These are phyloP conservation scores for Podila minutissima DNA, from an alignment of 192 early-diverging fungal genomes.

Conservation along the genomic window DNA sequence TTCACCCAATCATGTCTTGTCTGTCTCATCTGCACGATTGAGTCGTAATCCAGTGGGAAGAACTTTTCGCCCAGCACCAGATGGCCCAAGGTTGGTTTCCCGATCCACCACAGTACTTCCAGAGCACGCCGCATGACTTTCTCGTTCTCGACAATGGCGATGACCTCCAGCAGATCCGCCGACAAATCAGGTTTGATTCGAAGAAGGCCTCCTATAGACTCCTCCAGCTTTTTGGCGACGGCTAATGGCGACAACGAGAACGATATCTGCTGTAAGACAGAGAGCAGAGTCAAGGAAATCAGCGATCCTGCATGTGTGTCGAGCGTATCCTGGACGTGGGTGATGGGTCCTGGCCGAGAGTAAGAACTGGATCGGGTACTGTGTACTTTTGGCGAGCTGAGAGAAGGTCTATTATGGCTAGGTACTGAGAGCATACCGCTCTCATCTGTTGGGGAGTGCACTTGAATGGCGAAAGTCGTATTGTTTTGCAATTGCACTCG, in stretches of 20 bases:
- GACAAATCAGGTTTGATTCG: slow-evolving; percentile 59
- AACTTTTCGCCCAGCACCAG: slow-evolving; percentile 24
- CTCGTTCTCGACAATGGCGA: slow-evolving; percentile 51
- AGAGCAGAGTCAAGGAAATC: slow-evolving; percentile 58
- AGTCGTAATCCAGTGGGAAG: slow-evolving; percentile 33
- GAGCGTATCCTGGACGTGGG: slow-evolving; percentile 44
- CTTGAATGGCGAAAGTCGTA: slow-evolving; percentile 36
- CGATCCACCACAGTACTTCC: slow-evolving; percentile 56
- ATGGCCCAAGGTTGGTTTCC: slow-evolving; percentile 23
- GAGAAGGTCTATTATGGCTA: background rate
- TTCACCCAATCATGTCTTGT: background rate
- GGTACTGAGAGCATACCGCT: slow-evolving; percentile 28
- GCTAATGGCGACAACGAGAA: slow-evolving; percentile 48
- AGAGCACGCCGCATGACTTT: slow-evolving; percentile 41
- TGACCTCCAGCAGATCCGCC: slow-evolving; percentile 61
- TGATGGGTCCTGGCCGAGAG: slow-evolving; percentile 3
- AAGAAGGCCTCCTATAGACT: slow-evolving; percentile 58
- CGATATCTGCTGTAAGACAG: slow-evolving; percentile 59
- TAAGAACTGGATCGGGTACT: slow-evolving; percentile 26
- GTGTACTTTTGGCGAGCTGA: slow-evolving; percentile 16
- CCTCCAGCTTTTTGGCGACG: slow-evolving; percentile 58
- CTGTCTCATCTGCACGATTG: slow-evolving; percentile 23
- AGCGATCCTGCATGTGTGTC: slow-evolving; percentile 57
- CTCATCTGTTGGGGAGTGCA: slow-evolving; percentile 43
- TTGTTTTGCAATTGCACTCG: slow-evolving; percentile 47